These are phyloP conservation scores for Sporothrix inflata DNA, from an alignment of 2,329 filamentous ascomycete species.

Conservation along the genomic window DNA sequence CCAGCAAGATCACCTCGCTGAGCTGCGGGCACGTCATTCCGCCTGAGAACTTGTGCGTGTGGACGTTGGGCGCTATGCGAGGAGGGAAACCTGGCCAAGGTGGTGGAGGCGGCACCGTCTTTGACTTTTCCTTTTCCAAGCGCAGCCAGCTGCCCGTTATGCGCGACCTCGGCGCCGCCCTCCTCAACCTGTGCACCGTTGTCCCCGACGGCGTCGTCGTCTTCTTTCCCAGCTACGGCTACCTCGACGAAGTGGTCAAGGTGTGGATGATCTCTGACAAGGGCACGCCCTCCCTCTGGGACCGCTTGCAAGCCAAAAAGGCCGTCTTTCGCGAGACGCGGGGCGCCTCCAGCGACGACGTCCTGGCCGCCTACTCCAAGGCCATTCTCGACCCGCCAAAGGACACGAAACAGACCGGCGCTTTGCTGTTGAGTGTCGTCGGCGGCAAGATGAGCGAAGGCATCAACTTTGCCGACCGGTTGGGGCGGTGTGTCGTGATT, in stretches of 20 bases:
- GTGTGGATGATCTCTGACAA: slow-evolving; percentile 55
- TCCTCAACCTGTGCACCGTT: slow-evolving; percentile 70
- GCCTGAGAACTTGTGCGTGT: slow-evolving; percentile 75
- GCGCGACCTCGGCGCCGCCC: slow-evolving; percentile 70
- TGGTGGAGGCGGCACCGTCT: slow-evolving; percentile 47
- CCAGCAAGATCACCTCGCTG: slow-evolving; percentile 71
- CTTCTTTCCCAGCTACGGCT: slow-evolving; percentile 95
- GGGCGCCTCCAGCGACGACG: slow-evolving; percentile 64
- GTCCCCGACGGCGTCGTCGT: slow-evolving; percentile 90
- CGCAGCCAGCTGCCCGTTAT: slow-evolving; percentile 72
- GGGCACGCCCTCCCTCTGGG: slow-evolving; percentile 54
- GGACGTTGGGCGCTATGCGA: slow-evolving; percentile 61
- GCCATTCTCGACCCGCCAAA: slow-evolving; percentile 59
- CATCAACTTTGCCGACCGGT: slow-evolving; percentile 93
- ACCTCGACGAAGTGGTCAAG: slow-evolving; percentile 73
- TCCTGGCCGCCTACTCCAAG: slow-evolving; percentile 72
- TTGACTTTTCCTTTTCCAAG: slow-evolving; percentile 87
- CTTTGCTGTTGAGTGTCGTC: slow-evolving; percentile 84
- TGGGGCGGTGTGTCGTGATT: slow-evolving; percentile 89
- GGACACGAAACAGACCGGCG: slow-evolving; percentile 41
- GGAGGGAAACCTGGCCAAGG: slow-evolving; percentile 26
- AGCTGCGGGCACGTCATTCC: slow-evolving; percentile 97
- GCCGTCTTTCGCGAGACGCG: slow-evolving; percentile 63
- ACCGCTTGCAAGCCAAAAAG: slow-evolving; percentile 62
- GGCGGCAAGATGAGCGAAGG: slow-evolving; percentile 95